These are phyloP conservation scores for Caryopteris hybrid DNA, from an alignment of 305 asterid genomes.

Conservation along the genomic window DNA sequence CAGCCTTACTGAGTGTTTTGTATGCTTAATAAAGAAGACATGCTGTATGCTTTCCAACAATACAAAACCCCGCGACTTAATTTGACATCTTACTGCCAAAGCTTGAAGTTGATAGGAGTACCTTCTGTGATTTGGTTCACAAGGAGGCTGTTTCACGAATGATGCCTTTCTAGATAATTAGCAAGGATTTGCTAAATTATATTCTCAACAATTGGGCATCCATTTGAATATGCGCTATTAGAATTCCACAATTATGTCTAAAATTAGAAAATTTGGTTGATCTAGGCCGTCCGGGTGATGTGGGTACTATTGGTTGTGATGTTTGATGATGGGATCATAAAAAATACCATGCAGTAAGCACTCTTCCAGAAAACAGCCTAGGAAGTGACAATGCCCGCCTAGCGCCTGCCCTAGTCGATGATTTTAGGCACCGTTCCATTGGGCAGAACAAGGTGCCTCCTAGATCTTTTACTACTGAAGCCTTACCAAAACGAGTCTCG, in stretches of 20 bases:
- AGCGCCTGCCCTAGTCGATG: background rate
- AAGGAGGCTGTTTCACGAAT: background rate
- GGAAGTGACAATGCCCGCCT: background rate
- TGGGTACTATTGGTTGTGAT: background rate
- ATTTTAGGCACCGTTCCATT: background rate
- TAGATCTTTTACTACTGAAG: no score
- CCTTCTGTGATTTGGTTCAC: background rate
- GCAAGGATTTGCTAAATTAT: background rate
- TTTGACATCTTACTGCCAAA: background rate
- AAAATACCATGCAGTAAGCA: background rate
- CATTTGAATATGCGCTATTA: background rate
- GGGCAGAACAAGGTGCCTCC: background rate
- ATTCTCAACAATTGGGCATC: background rate
- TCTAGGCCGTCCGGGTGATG: background rate
- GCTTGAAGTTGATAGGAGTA: background rate
- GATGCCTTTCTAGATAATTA: background rate
- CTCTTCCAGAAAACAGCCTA: no score
- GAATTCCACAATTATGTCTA: background rate
- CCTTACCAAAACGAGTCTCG: no score
- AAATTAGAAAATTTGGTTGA: background rate
- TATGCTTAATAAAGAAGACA: background rate
- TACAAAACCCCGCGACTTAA: background rate
- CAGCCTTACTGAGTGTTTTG: background rate
- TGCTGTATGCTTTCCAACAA: background rate
- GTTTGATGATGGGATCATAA: background rate